phyloP scores from a whole-genome alignment of 441 rosid species.

The Adansonia gregorii region DNA sequence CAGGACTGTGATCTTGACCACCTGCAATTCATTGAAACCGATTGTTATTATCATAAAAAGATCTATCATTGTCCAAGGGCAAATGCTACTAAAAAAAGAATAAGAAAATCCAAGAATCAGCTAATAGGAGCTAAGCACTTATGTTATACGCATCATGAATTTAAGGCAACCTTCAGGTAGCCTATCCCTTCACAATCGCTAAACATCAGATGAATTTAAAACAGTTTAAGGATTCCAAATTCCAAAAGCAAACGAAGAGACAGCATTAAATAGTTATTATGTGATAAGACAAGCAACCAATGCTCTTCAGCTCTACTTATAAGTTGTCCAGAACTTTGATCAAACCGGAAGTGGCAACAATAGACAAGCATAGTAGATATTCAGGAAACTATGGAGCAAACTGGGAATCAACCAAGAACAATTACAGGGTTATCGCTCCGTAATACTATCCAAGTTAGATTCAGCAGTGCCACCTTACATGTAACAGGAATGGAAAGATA shows the following conservation, averaged over 20 bases:
- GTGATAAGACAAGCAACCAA: background rate
- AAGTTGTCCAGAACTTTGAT: background rate
- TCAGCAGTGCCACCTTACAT: background rate
- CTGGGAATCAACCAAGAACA: background rate
- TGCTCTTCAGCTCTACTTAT: background rate
- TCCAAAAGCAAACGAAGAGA: no score
- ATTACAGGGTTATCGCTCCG: background rate
- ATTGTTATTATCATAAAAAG: background rate
- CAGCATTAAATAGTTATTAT: no score
- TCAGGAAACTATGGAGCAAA: background rate
- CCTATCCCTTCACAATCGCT: no score
- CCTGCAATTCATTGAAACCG: conserved; percentile 42
- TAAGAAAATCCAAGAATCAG: background rate
- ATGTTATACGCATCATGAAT: no score
- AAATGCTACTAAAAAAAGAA: background rate
- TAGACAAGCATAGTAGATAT: no score
- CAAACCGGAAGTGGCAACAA: no score
- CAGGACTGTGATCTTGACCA: conserved; percentile 63
- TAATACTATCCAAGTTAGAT: background rate
- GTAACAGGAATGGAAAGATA: background rate
- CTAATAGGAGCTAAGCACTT: no score
- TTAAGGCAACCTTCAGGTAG: background rate
- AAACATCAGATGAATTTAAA: no score
- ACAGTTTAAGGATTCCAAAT: no score
- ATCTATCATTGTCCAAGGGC: background rate